These are phyloP conservation scores for Vaccinium vitisidaea DNA, from an alignment of 148 eudicot genomes.

Conservation along the genomic window DNA sequence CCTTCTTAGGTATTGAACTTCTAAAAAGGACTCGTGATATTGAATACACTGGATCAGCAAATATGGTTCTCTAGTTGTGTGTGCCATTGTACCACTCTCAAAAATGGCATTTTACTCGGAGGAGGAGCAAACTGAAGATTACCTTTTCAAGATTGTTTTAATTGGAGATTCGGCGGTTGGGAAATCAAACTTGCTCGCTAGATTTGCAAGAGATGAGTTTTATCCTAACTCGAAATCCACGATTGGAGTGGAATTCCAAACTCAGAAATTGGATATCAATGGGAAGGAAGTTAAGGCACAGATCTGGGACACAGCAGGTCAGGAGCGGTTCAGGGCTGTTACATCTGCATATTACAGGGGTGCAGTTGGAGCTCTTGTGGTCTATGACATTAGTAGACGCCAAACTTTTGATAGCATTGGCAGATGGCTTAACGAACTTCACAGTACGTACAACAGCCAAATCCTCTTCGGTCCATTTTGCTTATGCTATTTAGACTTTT, in stretches of 20 bases:
- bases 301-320: slow-evolving; percentile 99
- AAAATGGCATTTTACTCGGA: slow-evolving; percentile 68
- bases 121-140: slow-evolving; percentile 70
- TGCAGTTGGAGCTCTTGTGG: slow-evolving; percentile 96
- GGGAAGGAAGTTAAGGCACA: slow-evolving; percentile 97
- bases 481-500: neutral
- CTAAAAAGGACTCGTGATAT: neutral
- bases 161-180: slow-evolving; percentile 97
- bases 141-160: slow-evolving; percentile 87
- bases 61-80: slow-evolving; percentile 39
- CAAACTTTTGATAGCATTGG: slow-evolving; percentile 81
- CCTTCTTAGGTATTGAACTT: slow-evolving; percentile 11
- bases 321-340: slow-evolving; percentile 97
- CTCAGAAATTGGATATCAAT: slow-evolving; percentile 77
- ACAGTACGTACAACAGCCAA: slow-evolving; percentile 52
- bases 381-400: slow-evolving; percentile 87
- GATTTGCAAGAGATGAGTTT: slow-evolving; percentile 94
- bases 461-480: slow-evolving; percentile 2
- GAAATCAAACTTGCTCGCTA: slow-evolving; percentile 89
- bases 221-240: slow-evolving; percentile 89
- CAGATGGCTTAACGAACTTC: slow-evolving; percentile 97
- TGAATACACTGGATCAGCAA: slow-evolving; percentile 11
- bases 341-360: slow-evolving; percentile 98
- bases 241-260: slow-evolving; percentile 95
- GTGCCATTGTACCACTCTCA: slow-evolving; percentile 18